Conservation (phyloP, 2,329 filamentous ascomycete genomes). For the Pseudogymnoascus sp. region DNA sequence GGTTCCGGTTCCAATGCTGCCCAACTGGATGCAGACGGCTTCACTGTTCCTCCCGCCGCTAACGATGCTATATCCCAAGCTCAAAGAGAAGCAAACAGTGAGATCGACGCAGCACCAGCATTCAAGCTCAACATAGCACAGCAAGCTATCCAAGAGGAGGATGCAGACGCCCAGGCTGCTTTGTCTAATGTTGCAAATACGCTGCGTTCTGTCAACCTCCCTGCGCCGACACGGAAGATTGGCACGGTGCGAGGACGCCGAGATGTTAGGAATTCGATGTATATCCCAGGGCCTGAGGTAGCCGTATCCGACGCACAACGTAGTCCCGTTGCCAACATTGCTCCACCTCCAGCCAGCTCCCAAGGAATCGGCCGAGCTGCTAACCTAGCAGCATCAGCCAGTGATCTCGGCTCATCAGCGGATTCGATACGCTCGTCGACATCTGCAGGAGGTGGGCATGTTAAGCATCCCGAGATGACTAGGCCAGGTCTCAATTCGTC, state of each 20-base stretch:
- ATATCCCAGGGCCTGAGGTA: constrained; percentile 48
- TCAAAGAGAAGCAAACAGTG: constrained; percentile 54
- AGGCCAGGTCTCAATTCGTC: constrained; percentile 77
- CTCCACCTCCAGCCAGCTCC: constrained; percentile 22
- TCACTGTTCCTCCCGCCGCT: constrained; percentile 58
- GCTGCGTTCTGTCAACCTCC: constrained; percentile 51
- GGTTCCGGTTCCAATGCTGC: neutral
- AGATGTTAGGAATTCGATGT: constrained; percentile 87
- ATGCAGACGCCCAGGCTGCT: constrained; percentile 67
- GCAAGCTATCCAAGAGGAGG: constrained; percentile 68
- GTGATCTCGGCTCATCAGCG: constrained; percentile 19
- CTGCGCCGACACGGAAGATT: constrained; percentile 57
- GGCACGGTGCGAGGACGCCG: constrained; percentile 80
- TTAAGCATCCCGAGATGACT: constrained; percentile 74
- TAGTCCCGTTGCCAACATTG: constrained; percentile 14
- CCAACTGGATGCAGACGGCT: constrained; percentile 68
- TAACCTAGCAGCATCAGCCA: neutral
- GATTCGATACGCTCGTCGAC: constrained; percentile 78
- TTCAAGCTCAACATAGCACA: constrained; percentile 78
- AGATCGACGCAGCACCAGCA: constrained; percentile 51
- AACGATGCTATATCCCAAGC: constrained; percentile 65
- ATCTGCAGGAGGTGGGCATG: constrained; percentile 58
- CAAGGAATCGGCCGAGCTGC: neutral
- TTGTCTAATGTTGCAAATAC: constrained; percentile 69
- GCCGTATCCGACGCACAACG: neutral